Conservation (phyloP, 768 basidiomycete genomes). For the Calocybe indica region DNA sequence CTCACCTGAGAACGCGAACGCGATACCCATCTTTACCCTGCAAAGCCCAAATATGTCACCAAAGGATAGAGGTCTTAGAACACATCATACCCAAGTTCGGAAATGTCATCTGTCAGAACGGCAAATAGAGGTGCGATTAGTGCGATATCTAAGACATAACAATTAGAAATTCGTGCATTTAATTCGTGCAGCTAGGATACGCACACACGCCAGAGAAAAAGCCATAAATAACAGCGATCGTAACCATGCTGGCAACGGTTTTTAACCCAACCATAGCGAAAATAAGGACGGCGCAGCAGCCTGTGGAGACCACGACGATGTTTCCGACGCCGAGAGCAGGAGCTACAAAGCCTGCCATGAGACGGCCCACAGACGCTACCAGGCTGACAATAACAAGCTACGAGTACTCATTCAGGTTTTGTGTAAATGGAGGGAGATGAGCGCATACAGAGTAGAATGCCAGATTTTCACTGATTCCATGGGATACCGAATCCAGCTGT, state of each 20-base stretch:
- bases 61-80: background rate
- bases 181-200: background rate
- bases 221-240: slow-evolving; percentile 34
- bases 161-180: too few species aligned
- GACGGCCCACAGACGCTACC: slow-evolving; percentile 16
- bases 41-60: background rate
- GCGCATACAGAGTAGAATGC: slow-evolving; percentile 19
- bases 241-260: slow-evolving; percentile 20
- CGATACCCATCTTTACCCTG: background rate
- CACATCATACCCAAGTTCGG: background rate
- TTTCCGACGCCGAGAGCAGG: slow-evolving; percentile 16
- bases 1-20: background rate
- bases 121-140: background rate
- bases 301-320: slow-evolving; percentile 18
- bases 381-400: slow-evolving; percentile 21
- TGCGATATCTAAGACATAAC: background rate
- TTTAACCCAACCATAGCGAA: slow-evolving; percentile 30
- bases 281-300: slow-evolving; percentile 21
- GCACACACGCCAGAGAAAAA: slow-evolving; percentile 28
- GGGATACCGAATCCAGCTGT: slow-evolving; percentile 28
- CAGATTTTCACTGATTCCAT: slow-evolving; percentile 24
- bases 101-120: background rate
- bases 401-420: background rate
- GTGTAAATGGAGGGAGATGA: background rate
- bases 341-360: slow-evolving; percentile 16